Evolutionary conservation across 257 asterid species (phyloP).

Genomic region (Salvia splendens): DNA sequence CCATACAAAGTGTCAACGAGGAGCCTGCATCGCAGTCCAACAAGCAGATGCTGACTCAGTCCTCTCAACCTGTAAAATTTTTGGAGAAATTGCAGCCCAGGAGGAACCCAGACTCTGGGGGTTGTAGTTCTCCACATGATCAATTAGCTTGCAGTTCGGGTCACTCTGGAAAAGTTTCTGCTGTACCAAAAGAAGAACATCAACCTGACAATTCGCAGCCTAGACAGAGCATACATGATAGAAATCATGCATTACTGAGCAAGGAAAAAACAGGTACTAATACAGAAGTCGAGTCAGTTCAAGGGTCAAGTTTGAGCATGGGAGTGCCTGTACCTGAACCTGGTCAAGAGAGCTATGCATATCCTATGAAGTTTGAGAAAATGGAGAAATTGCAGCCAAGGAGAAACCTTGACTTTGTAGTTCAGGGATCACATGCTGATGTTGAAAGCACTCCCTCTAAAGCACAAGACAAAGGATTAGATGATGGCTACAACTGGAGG

Average conservation of each 20-base stretch:
- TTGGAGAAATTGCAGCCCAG: slow-evolving; percentile 45
- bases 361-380: slow-evolving; percentile 42
- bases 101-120: slow-evolving; percentile 40
- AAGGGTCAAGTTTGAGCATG: slow-evolving; percentile 29
- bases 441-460: slow-evolving; percentile 43
- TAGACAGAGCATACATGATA: slow-evolving; percentile 34
- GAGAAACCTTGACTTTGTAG: slow-evolving; percentile 49
- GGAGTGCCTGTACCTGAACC: slow-evolving; percentile 38
- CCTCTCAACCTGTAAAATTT: slow-evolving; percentile 32
- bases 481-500: slow-evolving; percentile 95
- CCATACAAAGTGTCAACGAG: slow-evolving; percentile 23
- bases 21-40: slow-evolving; percentile 30
- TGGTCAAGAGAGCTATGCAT: slow-evolving; percentile 35
- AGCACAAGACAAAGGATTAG: slow-evolving; percentile 52
- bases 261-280: slow-evolving; percentile 33
- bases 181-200: slow-evolving; percentile 41
- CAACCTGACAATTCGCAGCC: slow-evolving; percentile 22
- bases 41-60: slow-evolving; percentile 22
- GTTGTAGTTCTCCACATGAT: slow-evolving; percentile 33
- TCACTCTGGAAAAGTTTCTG: slow-evolving; percentile 17
- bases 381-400: slow-evolving; percentile 63
- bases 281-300: slow-evolving; percentile 10
- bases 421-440: slow-evolving; percentile 42
- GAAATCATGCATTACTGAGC: slow-evolving; percentile 26
- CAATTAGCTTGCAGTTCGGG: slow-evolving; percentile 18